These are phyloP conservation scores for Pelargonium fulgidum DNA, from an alignment of 441 rosid species.

Conservation along the genomic window DNA sequence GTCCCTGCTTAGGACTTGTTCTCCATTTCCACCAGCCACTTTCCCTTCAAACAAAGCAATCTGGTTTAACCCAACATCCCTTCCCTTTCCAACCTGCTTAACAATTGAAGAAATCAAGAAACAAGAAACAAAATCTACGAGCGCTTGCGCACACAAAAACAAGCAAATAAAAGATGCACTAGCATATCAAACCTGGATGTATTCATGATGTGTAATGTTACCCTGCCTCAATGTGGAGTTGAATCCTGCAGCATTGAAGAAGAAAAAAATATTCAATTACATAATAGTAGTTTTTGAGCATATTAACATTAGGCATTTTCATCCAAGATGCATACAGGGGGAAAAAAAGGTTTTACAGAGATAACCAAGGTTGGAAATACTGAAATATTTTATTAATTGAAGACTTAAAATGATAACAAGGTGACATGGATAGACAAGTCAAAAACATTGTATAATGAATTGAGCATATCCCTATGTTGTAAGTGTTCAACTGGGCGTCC, in stretches of 20 bases:
- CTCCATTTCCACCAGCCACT: conserved; percentile 98
- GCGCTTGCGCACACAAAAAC: background rate
- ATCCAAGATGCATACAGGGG: no score
- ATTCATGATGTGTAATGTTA: conserved; percentile 6
- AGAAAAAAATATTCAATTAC: background rate
- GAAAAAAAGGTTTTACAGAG: no score
- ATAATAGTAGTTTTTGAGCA: no score
- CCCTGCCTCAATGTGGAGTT: conserved; percentile 11
- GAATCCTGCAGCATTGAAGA: background rate
- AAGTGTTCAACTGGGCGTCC: no score
- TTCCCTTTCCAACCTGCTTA: conserved; percentile 93
- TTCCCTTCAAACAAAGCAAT: conserved; percentile 98
- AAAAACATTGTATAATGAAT: no score
- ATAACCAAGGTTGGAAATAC: no score
- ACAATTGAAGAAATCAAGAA: conserved; percentile 20
- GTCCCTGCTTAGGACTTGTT: conserved; percentile 98
- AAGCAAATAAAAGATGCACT: background rate
- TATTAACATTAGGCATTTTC: no score
- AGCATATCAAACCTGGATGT: conserved; percentile 3
- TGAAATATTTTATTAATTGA: no score
- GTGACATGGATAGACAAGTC: no score
- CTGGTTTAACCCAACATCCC: conserved; percentile 99
- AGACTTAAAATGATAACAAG: no score
- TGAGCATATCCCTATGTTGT: no score
- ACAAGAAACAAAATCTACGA: conserved; percentile 11